These are phyloP conservation scores for Nadsonia fulvescens DNA, from an alignment of 805 yeast species.

Conservation along the genomic window DNA sequence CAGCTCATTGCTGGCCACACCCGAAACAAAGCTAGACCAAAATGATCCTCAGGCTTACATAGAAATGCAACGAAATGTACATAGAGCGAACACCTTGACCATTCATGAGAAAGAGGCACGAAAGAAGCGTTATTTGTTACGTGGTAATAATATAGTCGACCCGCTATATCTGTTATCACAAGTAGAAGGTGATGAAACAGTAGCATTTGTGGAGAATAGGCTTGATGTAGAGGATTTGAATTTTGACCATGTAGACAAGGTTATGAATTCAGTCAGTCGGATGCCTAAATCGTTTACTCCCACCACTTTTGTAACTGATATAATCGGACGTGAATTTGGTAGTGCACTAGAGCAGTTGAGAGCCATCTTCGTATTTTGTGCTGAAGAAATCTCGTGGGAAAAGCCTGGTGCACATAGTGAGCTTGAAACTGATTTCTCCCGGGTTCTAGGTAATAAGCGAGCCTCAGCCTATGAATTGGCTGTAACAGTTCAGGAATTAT, in stretches of 20 bases:
- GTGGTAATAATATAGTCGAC: too few species aligned
- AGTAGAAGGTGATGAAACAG: conserved; percentile 14
- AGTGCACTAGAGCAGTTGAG: conserved; percentile 42
- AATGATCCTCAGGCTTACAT: conserved; percentile 25
- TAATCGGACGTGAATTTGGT: conserved; percentile 33
- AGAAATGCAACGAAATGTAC: conserved; percentile 38
- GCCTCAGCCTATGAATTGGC: conserved; percentile 61
- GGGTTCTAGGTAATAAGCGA: conserved; percentile 25
- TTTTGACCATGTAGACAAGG: conserved; percentile 15
- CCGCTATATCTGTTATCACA: conserved; percentile 19
- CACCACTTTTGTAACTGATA: conserved; percentile 34
- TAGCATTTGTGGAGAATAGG: conserved; percentile 9
- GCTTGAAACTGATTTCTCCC: conserved; percentile 10
- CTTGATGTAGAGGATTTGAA: conserved; percentile 10
- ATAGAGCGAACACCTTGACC: conserved; percentile 55
- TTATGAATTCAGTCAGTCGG: conserved; percentile 16
- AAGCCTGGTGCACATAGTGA: conserved; percentile 17
- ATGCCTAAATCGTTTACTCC: conserved; percentile 29
- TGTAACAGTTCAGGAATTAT: conserved; percentile 54
- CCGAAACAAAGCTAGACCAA: conserved; percentile 6
- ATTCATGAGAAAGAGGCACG: conserved; percentile 53
- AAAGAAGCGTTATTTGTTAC: too few species aligned
- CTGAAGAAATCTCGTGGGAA: conserved; percentile 36
- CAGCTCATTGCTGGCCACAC: conserved; percentile 1
- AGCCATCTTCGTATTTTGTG: conserved; percentile 44